These are phyloP conservation scores for Gastrolobium villosum DNA, from an alignment of 306 rosid species.

Conservation along the genomic window DNA sequence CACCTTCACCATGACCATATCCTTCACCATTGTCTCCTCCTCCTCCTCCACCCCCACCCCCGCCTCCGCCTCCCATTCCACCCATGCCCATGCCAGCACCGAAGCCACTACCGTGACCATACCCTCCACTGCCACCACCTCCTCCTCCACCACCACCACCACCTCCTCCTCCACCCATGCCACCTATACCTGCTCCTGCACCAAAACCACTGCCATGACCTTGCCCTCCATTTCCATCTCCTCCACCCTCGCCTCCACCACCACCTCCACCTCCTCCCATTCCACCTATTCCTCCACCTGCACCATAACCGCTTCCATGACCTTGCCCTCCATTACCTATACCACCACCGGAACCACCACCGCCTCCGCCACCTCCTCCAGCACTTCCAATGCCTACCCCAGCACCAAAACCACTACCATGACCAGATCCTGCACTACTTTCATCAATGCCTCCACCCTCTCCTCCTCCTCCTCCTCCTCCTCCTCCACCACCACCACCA, in stretches of 20 bases:
- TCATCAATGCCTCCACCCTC: neutral
- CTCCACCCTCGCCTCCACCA: conserved; percentile 43
- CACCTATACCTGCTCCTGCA: conserved; percentile 53
- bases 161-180: conserved; percentile 27
- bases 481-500: conserved; percentile 22
- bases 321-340: conserved; percentile 35
- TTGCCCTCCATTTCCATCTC: conserved; percentile 24
- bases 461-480: conserved; percentile 29
- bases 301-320: conserved; percentile 55
- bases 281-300: conserved; percentile 46
- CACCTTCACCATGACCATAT: conserved; percentile 53
- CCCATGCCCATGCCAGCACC: conserved; percentile 48
- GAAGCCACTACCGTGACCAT: conserved; percentile 57
- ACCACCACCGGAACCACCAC: conserved; percentile 20
- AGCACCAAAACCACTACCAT: conserved; percentile 45
- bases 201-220: conserved; percentile 59
- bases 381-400: conserved; percentile 39
- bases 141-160: conserved; percentile 51
- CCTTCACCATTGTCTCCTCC: conserved; percentile 46
- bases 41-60: neutral
- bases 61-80: conserved; percentile 36
- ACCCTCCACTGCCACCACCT: conserved; percentile 46
- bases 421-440: conserved; percentile 46
- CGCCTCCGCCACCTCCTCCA: conserved; percentile 45
- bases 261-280: conserved; percentile 58